Evolutionary conservation across 768 basidiomycete species (phyloP).

Genomic region (Daedaleopsis nitida): DNA sequence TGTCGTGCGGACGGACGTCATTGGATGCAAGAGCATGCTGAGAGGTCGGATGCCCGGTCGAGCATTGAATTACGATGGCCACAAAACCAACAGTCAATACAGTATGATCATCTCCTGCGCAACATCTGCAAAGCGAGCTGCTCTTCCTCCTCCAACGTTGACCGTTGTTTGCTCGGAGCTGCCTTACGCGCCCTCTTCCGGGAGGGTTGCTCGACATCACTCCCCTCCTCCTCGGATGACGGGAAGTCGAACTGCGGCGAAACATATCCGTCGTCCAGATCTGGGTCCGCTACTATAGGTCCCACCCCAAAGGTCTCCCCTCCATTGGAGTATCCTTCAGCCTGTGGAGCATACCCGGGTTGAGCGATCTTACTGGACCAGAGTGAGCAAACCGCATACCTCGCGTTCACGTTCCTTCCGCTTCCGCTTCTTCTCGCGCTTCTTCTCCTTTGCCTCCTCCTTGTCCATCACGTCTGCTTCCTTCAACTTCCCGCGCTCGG

Average conservation of each 20-base stretch:
- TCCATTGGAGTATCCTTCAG: conserved; percentile 22
- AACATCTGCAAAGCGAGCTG: conserved; percentile 24
- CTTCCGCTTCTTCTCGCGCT: conserved; percentile 89
- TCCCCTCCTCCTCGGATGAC: conserved; percentile 19
- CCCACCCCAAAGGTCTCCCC: conserved; percentile 17
- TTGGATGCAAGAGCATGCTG: too few relatives aligned
- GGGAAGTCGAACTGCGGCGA: conserved; percentile 64
- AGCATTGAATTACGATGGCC: too few relatives aligned
- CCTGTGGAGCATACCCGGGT: not conserved
- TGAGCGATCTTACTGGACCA: not conserved
- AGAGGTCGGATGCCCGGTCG: too few relatives aligned
- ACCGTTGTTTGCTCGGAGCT: not conserved
- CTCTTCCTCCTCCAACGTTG: conserved; percentile 22
- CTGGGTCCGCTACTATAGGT: conserved; percentile 32
- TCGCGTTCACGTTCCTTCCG: conserved; percentile 72
- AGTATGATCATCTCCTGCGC: conserved; percentile 16
- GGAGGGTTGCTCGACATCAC: conserved; percentile 9
- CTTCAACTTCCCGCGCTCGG: conserved; percentile 72
- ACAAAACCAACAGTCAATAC: too few relatives aligned
- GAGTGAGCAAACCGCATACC: conserved; percentile 18
- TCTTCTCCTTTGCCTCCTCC: conserved; percentile 83
- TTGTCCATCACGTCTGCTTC: conserved; percentile 75
- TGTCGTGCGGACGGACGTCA: too few relatives aligned
- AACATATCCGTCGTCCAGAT: conserved; percentile 64
- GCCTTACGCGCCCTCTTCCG: conserved; percentile 14